A percentile compares a stretch with the other conserved stretches of the same genome.
Conservation (phyloP, 352 stramenopile genomes). For the Pythium plurisporium region DNA sequence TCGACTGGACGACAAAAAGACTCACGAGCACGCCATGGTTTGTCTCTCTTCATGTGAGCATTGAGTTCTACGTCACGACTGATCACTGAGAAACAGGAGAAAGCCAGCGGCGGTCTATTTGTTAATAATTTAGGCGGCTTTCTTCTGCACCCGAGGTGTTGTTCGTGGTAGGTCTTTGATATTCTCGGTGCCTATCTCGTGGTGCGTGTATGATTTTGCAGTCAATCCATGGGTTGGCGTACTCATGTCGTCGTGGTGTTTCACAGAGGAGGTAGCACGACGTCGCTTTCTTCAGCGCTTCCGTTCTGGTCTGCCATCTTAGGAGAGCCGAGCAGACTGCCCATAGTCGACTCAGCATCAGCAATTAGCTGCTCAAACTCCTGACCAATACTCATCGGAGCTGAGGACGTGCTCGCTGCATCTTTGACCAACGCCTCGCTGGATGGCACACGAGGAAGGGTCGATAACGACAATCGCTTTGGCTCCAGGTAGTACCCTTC, state of each 20-base stretch:
- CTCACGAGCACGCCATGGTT: no score
- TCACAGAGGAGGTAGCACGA: background rate
- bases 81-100: no score
- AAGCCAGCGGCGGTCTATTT: constrained; percentile 6
- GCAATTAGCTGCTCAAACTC: constrained; percentile 68
- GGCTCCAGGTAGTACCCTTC: constrained; percentile 82
- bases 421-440: constrained; percentile 2
- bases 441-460: background rate
- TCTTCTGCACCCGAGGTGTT: no score
- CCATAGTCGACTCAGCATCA: constrained; percentile 71
- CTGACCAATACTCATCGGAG: constrained; percentile 39
- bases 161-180: no score
- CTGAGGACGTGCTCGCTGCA: background rate
- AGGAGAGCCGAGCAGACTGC: constrained; percentile 6
- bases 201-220: background rate
- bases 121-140: constrained; percentile 16
- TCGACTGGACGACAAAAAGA: background rate
- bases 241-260: background rate
- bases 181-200: background rate
- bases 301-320: background rate
- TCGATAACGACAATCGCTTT: constrained; percentile 32
- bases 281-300: background rate
- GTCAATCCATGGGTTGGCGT: no score
- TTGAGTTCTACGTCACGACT: no score
- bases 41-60: no score